phyloP scores from a whole-genome alignment of 495 filamentous ascomycete genomes.

The Cercophora scortea region DNA sequence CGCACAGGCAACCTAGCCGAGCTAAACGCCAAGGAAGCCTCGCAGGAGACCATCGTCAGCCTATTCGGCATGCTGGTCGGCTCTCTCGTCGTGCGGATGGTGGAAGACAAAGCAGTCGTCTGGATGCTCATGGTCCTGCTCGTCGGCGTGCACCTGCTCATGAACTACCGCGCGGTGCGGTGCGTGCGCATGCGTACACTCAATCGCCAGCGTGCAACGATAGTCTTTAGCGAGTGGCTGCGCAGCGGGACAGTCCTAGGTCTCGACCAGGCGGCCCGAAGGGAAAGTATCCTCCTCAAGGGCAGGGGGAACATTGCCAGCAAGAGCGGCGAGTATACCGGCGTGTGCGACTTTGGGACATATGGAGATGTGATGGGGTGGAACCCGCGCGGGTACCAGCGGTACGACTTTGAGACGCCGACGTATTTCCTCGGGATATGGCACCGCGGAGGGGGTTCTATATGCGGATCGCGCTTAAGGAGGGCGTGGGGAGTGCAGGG shows the following conservation, averaged over 20 bases:
- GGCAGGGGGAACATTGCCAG: slow-evolving; percentile 36
- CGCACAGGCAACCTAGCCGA: slow-evolving; percentile 83
- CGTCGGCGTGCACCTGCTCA: slow-evolving; percentile 64
- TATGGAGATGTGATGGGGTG: slow-evolving; percentile 32
- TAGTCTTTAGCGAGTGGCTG: slow-evolving; percentile 61
- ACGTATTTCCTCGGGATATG: slow-evolving; percentile 50
- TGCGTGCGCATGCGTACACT: slow-evolving; percentile 78
- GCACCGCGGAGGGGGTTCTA: slow-evolving; percentile 34
- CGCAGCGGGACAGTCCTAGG: slow-evolving; percentile 44
- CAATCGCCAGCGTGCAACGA: slow-evolving; percentile 79
- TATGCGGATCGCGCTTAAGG: slow-evolving; percentile 57
- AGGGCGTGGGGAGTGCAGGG: slow-evolving; percentile 29
- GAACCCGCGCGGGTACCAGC: slow-evolving; percentile 33
- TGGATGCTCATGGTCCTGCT: slow-evolving; percentile 69
- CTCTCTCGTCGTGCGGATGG: slow-evolving; percentile 67
- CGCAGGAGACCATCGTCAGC: slow-evolving; percentile 91
- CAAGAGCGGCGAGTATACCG: slow-evolving; percentile 39
- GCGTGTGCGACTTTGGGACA: slow-evolving; percentile 25
- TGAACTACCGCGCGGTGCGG: slow-evolving; percentile 80
- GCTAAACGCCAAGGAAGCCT: slow-evolving; percentile 91
- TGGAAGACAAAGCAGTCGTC: slow-evolving; percentile 63
- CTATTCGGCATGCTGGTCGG: slow-evolving; percentile 84
- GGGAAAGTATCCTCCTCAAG: slow-evolving; percentile 67
- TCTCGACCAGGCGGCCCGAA: slow-evolving; percentile 53
- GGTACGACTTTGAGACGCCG: slow-evolving; percentile 42